These are phyloP conservation scores for Russula virescens DNA, from an alignment of 768 basidiomycete genomes.

Conservation along the genomic window DNA sequence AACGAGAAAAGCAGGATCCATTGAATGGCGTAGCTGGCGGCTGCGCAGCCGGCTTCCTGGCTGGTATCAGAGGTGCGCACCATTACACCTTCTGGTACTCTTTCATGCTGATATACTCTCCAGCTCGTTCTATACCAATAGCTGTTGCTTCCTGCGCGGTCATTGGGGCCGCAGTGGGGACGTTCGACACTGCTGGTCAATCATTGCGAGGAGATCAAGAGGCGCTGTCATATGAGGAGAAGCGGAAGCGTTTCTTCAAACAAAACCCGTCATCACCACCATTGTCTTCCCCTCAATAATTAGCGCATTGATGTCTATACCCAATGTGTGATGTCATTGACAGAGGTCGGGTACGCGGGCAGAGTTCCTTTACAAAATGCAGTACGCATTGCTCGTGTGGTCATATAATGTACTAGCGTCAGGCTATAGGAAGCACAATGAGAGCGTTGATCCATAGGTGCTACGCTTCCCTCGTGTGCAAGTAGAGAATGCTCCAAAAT, in stretches of 20 bases:
- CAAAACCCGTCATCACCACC: conserved; percentile 44
- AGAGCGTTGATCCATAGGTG: not conserved
- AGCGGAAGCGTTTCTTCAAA: conserved; percentile 81
- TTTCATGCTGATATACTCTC: conserved; percentile 18
- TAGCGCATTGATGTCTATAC: not conserved
- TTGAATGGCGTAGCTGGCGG: conserved; percentile 81
- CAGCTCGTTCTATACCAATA: conserved; percentile 80
- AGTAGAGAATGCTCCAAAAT: not conserved
- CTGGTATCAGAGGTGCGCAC: conserved; percentile 70
- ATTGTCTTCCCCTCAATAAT: conserved; percentile 30
- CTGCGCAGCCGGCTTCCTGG: conserved; percentile 90
- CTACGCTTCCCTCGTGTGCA: not conserved
- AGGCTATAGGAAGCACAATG: not conserved
- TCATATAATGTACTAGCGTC: not conserved
- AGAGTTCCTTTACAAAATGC: not conserved
- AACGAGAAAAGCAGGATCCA: conserved; percentile 70
- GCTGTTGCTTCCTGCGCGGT: conserved; percentile 74
- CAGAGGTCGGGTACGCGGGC: not conserved
- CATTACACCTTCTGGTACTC: not conserved
- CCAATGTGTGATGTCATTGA: not conserved
- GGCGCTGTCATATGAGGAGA: conserved; percentile 54
- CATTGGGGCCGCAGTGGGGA: conserved; percentile 74
- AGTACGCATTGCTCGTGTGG: not conserved
- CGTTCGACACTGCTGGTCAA: conserved; percentile 74
- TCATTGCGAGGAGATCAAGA: conserved; percentile 42